A percentile compares a stretch with the other conserved stretches of the same genome.
phyloP scores from a whole-genome alignment of 2,329 filamentous ascomycete genomes.

The Xylariales sp. region DNA sequence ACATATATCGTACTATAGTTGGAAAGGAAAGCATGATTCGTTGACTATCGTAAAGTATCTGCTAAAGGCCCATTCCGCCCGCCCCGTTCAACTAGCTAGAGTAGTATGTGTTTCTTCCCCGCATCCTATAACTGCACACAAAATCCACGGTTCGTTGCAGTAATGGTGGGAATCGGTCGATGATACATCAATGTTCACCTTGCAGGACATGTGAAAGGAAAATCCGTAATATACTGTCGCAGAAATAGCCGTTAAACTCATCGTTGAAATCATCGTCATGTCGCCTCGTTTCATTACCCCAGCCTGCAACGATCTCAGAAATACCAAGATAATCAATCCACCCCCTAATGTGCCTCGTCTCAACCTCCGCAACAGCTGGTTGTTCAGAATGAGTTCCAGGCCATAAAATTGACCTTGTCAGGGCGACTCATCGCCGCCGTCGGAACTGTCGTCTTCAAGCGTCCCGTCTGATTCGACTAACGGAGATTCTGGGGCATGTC shows the following conservation, averaged over 20 bases:
- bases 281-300: background rate
- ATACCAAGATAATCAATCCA: background rate
- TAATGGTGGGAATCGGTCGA: background rate
- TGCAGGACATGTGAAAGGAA: background rate
- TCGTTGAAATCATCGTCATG: background rate
- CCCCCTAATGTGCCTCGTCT: background rate
- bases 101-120: background rate
- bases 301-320: background rate
- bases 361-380: too few relatives aligned
- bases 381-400: background rate
- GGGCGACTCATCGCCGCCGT: background rate
- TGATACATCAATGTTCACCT: background rate
- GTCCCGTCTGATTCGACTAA: slow-evolving; percentile 6
- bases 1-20: background rate
- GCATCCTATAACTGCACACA: background rate
- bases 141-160: background rate
- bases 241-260: background rate
- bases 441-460: background rate
- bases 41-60: slow-evolving; percentile 7
- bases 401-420: background rate
- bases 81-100: background rate
- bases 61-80: background rate
- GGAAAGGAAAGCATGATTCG: slow-evolving; percentile 25
- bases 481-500: background rate
- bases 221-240: background rate